Evolutionary conservation across 75 land plant species (phyloP), one percentile per base, ranked within the genome.

Genomic region (Pinus albicaulis): DNA sequence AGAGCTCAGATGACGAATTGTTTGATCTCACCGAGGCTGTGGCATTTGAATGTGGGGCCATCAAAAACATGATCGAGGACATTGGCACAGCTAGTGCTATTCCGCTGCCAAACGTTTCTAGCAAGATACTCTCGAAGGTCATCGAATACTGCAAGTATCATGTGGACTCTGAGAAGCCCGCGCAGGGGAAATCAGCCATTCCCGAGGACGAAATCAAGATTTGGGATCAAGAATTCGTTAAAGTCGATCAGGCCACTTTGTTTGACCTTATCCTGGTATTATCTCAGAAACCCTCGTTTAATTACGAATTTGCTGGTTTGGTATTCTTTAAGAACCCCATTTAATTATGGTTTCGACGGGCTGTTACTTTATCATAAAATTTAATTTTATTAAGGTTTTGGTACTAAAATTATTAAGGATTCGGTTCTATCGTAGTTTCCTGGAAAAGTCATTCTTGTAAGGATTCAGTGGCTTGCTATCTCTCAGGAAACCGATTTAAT

Each of bases 191-290:
- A 81, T 15, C 74, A 1, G 70, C 76, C 62, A 57, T 53, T 6
- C 1, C 76, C 38, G 84, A 86, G 3, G 88, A 90, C 41, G 89
- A 84, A 23, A 72, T 91, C 57, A 88, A 86, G 88, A 20, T 53
- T 1, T 92, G 87, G 90, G 91, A 92, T 26, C 34, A 64, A 25
- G 90, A 87, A 0, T 90, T 86, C 75, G 78, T 90, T 73, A 82
- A 88, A 28, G 93, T 90, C 52, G 95, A 90, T 53, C 86, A 88
- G 79, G 85, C 83, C 59, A 90, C 89, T 25, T 84, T 90, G 38
- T 91, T 82, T 38, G 91, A 91, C 63, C 82, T 91, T 65, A 86
- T 91, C n/a, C 85, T 86, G 90, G 89, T 90, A 28, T 15, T 76
- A 1, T 44, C 1, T 5, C 10, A 0, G 48, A 44, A 44, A 44